Conservation (phyloP, 2,329 filamentous ascomycete genomes). For the Fusarium chuoi region DNA sequence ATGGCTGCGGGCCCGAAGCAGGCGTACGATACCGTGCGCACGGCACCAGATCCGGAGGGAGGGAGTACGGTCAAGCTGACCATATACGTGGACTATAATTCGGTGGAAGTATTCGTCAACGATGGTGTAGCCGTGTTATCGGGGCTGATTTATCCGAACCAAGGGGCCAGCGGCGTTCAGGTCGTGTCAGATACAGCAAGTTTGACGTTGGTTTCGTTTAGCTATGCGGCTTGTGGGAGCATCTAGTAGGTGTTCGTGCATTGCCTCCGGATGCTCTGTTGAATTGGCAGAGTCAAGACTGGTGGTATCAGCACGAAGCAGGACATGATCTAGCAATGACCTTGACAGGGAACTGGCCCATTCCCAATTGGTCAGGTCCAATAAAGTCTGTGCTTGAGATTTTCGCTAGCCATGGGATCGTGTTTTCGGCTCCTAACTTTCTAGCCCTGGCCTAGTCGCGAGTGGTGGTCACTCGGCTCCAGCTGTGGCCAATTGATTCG, state of each 20-base stretch:
- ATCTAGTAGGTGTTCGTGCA: not conserved
- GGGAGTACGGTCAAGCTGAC: not conserved
- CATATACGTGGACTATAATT: not conserved
- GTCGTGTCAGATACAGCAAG: not conserved
- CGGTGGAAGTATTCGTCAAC: not conserved
- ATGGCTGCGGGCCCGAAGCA: not conserved
- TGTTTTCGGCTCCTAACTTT: conserved; percentile 42
- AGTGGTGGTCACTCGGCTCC: not conserved
- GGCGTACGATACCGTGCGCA: not conserved
- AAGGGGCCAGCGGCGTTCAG: not conserved
- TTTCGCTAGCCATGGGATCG: conserved; percentile 15
- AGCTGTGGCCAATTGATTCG: not conserved
- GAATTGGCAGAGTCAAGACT: not conserved
- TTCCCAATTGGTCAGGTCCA: conserved; percentile 36
- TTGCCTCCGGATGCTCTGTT: rapidly evolving
- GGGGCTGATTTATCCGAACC: not conserved
- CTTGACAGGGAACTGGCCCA: not conserved
- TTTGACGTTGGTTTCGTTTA: not conserved
- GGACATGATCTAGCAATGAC: not conserved
- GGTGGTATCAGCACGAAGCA: rapidly evolving
- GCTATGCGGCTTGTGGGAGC: not conserved
- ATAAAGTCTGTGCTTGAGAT: no score
- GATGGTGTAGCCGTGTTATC: not conserved
- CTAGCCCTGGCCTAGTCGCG: conserved; percentile 1
- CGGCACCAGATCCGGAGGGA: not conserved